phyloP scores from a whole-genome alignment of 306 rosid genomes.

The Coriaria nepalensis region DNA sequence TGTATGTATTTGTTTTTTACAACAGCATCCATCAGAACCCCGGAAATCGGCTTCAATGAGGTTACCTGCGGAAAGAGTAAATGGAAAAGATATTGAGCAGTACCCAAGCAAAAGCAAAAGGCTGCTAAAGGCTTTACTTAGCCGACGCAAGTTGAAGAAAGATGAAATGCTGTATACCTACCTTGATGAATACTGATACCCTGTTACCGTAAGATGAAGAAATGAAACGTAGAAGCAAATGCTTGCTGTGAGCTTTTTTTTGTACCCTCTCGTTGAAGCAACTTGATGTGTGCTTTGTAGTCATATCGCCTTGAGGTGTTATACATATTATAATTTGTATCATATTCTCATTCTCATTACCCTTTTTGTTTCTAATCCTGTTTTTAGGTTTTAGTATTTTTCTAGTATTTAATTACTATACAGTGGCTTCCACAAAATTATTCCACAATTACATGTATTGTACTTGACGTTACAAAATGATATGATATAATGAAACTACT shows the following conservation, averaged over 20 bases:
- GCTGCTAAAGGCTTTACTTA: slow-evolving; percentile 81
- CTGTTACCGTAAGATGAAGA: not conserved
- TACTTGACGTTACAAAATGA: too few relatives aligned
- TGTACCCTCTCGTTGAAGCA: too few relatives aligned
- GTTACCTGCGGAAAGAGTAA: slow-evolving; percentile 63
- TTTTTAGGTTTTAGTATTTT: too few relatives aligned
- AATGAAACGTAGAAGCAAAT: slow-evolving; percentile 2
- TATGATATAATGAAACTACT: too few relatives aligned
- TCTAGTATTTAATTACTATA: too few relatives aligned
- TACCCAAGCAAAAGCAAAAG: slow-evolving; percentile 86
- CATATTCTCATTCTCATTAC: too few relatives aligned
- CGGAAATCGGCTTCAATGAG: slow-evolving; percentile 91
- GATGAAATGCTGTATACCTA: slow-evolving; percentile 81
- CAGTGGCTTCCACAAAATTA: too few relatives aligned
- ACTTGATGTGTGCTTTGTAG: too few relatives aligned
- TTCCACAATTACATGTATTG: too few relatives aligned
- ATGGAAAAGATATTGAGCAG: slow-evolving; percentile 57
- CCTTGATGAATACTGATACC: slow-evolving; percentile 75
- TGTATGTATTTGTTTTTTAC: slow-evolving; percentile 1
- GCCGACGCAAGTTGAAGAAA: slow-evolving; percentile 95
- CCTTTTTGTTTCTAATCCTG: too few relatives aligned
- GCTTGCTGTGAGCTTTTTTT: slow-evolving; percentile 1
- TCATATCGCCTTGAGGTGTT: too few relatives aligned
- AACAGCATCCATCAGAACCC: slow-evolving; percentile 84
- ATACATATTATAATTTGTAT: too few relatives aligned